These are phyloP conservation scores for Trichoderma pleuroti DNA, from an alignment of 2,329 filamentous ascomycete genomes.

Conservation along the genomic window DNA sequence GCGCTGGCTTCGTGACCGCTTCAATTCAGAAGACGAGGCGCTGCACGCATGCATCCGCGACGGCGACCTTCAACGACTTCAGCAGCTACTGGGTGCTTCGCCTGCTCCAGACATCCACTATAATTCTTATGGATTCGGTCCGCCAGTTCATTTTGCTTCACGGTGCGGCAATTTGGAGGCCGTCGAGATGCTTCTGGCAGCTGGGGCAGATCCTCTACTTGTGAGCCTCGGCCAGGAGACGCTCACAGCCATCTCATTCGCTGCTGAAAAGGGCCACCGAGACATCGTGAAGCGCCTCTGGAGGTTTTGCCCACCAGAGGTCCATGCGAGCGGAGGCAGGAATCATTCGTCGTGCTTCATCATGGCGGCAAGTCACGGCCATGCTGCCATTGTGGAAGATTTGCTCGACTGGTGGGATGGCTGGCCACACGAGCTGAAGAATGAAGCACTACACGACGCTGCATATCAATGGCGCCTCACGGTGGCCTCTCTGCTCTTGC, in stretches of 20 bases:
- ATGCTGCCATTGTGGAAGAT: constrained; percentile 21
- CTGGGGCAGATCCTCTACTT: constrained; percentile 16
- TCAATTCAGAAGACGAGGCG: neutral
- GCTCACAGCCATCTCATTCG: neutral
- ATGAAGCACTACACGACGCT: constrained; percentile 19
- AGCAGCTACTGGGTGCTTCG: neutral
- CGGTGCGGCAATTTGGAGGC: constrained; percentile 15
- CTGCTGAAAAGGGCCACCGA: neutral
- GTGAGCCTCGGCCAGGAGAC: neutral
- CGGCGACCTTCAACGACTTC: neutral
- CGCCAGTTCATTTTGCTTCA: constrained; percentile 21
- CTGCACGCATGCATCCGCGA: constrained; percentile 20
- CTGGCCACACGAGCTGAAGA: constrained; percentile 18
- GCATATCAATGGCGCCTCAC: constrained; percentile 20
- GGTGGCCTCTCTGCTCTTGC: constrained; percentile 17
- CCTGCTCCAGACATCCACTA: constrained; percentile 8
- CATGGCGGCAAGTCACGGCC: constrained; percentile 19
- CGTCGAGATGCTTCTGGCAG: constrained; percentile 19
- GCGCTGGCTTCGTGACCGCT: neutral
- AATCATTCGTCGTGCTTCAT: constrained; percentile 8
- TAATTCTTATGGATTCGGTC: constrained; percentile 1
- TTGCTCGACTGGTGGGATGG: constrained; percentile 22
- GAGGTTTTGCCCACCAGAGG: neutral
- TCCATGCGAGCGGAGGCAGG: neutral
- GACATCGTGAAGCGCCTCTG: constrained; percentile 14